Base-by-base conservation (phyloP, 306 rosid genomes). In the Calophaca sinica region DNA sequence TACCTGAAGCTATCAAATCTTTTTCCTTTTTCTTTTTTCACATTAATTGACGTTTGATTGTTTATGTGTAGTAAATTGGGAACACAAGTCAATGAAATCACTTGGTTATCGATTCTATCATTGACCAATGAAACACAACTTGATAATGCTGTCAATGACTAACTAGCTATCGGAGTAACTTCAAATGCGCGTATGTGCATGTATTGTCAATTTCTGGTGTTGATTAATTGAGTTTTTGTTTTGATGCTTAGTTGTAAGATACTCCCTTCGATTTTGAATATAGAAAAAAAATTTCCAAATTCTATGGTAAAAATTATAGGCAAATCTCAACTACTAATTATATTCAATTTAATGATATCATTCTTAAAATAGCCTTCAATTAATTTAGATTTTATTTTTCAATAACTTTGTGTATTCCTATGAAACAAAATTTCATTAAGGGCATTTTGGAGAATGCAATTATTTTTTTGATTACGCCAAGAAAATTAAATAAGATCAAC, bases 101-200 rank as follows among this genome's bases (percentile, higher is more conserved):
- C 68, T 62, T 70, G 45, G 64, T 28, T 62, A 70, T 75, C 45
- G 64, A 75, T 75, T 81, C 61, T n/a, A 70, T 63, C 41, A 70
- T 81, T 70, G 74, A 75, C 74, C 29, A 42, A 44, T 41, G 72
- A 74, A 80, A 5, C 61, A 39, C 76, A 70, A 52, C 10, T 58
- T 74, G 20, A 74, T 69, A 52, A 80, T 80, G 38, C 6, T 68
- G 53, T 68, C 62, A 50, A 74, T 58, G 80, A 67, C 79, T 53
- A 50, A 68, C 6, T 33, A 33, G 36, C 36, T 33, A 28, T 61
- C 49, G 14, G 26, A 35, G 42, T 68, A 53, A 63, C 60, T 62
- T 62, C 51, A 62, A 70, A 52, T 55, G 68, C 26, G 52, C 72
- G 59, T 70, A 51, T 70, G 26, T 62, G 57, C 8, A 49, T 28